Conservation (phyloP, 2,329 filamentous ascomycete genomes). For the Apiospora marii region DNA sequence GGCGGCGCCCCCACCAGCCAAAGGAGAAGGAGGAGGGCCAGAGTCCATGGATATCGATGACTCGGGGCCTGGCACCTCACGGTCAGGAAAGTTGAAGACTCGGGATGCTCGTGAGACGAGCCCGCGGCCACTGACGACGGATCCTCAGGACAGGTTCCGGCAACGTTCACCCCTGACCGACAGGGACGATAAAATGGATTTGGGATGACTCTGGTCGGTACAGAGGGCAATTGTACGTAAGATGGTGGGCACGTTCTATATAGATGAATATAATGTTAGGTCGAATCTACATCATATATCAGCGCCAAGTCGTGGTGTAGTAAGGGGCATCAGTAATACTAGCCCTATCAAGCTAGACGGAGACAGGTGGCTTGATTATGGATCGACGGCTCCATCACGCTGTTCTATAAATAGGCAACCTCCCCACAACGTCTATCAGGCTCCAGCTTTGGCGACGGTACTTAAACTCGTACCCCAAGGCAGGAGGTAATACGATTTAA, state of each 20-base stretch:
- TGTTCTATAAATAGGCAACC: background rate
- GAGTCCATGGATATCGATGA: background rate
- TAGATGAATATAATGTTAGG: background rate
- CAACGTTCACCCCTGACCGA: background rate
- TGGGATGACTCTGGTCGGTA: background rate
- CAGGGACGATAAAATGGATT: background rate
- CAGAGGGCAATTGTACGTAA: background rate
- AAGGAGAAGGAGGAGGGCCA: background rate
- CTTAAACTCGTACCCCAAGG: background rate
- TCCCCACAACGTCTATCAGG: background rate
- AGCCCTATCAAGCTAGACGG: background rate
- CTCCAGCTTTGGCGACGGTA: background rate
- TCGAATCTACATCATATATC: background rate
- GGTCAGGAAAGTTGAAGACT: background rate
- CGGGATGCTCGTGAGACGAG: background rate
- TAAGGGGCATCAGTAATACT: background rate
- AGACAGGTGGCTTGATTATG: background rate
- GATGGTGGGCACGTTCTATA: background rate
- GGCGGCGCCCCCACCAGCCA: background rate
- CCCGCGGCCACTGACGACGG: background rate
- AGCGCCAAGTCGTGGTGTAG: background rate
- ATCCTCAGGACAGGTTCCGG: background rate
- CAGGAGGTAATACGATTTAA: too few species aligned
- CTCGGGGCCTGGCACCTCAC: background rate
- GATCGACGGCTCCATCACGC: background rate